Base-by-base conservation (phyloP, 2,329 filamentous ascomycete species). In the Xylariaceae sp. region DNA sequence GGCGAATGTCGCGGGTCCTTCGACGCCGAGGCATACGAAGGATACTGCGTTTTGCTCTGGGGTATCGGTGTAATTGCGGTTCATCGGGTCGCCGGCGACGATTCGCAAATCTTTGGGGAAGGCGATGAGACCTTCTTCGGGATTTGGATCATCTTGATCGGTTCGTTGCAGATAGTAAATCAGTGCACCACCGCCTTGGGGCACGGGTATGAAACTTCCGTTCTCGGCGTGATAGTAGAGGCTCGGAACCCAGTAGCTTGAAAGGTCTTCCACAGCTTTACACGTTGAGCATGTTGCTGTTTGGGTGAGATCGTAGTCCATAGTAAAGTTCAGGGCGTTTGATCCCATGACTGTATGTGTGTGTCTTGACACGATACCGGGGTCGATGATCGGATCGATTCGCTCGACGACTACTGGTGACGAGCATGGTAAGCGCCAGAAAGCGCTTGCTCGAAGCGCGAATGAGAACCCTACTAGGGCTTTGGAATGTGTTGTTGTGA, bases 241-340 rank as follows among this genome's bases (percentile, higher is more conserved):
- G 55, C 75, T 74, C 0, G 86, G 85, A 14, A 81, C 81, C 86
- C 86, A 89, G 70, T 89, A 89, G 62, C 82, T 86, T 50, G 80
- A 86, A 51, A 80, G 71, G 65, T 88, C 85, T 56, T 81, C 71
- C 28, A 75, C 73, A 50, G 85, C 83, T 33, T 76, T 75, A 67
- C 86, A 88, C 4, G 85, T 84, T 1, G 85, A 85, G 67, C 86
- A 89, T 11, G 76, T 76, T 1, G 81, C 79, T 19, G 66, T 66
- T 50, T 74, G 71, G n/a, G 80, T 78, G 34, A 75, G 70, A 9
- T 74, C 70, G 61, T 79, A 84, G 49, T 70, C 71, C 74, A 82
- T 79, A 28, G 66, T 70, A 54, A 80, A 75, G 39, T 75, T 73
- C 64, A 88, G 87, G 7, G 75, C 81, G 56, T 80, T 82, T 17